Evolutionary conservation across 2,329 filamentous ascomycete species (phyloP).

Genomic region (Pyrenophora teres): DNA sequence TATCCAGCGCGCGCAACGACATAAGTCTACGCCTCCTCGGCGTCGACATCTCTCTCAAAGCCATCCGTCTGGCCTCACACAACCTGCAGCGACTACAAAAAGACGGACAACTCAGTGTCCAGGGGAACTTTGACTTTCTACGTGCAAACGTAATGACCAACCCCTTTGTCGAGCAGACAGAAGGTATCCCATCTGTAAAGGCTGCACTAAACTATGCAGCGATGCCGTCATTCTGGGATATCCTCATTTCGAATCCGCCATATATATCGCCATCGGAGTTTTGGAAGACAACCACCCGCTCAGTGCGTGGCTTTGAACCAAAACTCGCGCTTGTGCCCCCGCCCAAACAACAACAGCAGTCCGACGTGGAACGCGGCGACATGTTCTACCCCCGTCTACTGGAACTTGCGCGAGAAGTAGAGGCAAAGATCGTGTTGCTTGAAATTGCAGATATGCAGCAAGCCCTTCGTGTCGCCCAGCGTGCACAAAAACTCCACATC

Average conservation of each 20-base stretch:
- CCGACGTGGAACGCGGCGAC: conserved; percentile 46
- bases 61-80: conserved; percentile 66
- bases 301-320: conserved; percentile 83
- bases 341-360: conserved; percentile 3
- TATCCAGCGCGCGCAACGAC: conserved; percentile 47
- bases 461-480: conserved; percentile 64
- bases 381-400: conserved; percentile 73
- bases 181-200: conserved; percentile 18
- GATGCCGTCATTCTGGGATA: conserved; percentile 50
- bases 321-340: conserved; percentile 70
- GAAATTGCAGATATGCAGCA: conserved; percentile 75
- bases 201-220: conserved; percentile 17
- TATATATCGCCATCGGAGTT: conserved; percentile 77
- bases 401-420: conserved; percentile 55
- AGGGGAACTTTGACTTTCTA: conserved; percentile 52
- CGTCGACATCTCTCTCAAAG: conserved; percentile 71
- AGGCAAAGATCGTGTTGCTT: conserved; percentile 64
- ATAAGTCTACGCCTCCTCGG: conserved; percentile 62
- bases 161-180: conserved; percentile 52
- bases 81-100: conserved; percentile 60
- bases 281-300: conserved; percentile 66
- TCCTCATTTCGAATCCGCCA: conserved; percentile 87
- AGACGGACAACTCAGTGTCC: conserved; percentile 7
- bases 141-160: conserved; percentile 54
- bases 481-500: conserved; percentile 41